These are phyloP conservation scores for Gossypium davidsonii DNA, from an alignment of 441 rosid genomes.

Conservation along the genomic window DNA sequence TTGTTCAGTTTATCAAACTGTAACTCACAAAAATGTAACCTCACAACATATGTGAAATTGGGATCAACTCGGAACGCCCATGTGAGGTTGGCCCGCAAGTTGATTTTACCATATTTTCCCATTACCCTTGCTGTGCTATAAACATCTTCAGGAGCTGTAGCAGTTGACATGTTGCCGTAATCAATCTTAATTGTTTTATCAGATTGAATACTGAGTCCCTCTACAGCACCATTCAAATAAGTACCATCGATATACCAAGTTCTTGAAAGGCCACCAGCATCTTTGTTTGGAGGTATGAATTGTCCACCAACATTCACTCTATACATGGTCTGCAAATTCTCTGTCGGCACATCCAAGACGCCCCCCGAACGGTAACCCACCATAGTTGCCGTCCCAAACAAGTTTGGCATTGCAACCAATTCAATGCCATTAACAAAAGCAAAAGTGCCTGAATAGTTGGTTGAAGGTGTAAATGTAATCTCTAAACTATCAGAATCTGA, in stretches of 20 bases:
- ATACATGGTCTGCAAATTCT: conserved; percentile 43
- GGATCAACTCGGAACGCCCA: conserved; percentile 64
- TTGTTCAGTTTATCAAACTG: conserved; percentile 30
- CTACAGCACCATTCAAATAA: conserved; percentile 35
- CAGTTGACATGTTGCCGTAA: conserved; percentile 26
- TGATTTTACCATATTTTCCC: conserved; percentile 31
- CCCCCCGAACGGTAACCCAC: conserved; percentile 28
- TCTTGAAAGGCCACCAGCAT: conserved; percentile 42
- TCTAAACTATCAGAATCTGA: conserved; percentile 22
- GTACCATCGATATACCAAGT: conserved; percentile 58
- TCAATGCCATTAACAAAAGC: conserved; percentile 70
- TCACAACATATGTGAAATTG: conserved; percentile 45
- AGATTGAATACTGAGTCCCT: conserved; percentile 28
- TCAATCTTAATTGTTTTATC: conserved; percentile 14
- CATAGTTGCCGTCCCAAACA: conserved; percentile 35
- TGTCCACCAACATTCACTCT: conserved; percentile 62
- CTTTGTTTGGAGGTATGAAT: conserved; percentile 36
- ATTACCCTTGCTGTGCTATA: conserved; percentile 47
- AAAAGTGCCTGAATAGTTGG: conserved; percentile 28
- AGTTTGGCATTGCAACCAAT: conserved; percentile 35
- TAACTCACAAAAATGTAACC: conserved; percentile 68
- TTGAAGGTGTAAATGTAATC: conserved; percentile 43
- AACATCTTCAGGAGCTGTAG: conserved; percentile 47
- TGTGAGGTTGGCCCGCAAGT: conserved; percentile 42
- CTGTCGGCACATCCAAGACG: conserved; percentile 17